Percentiles rank a stretch among this genome's conserved stretches.
phyloP scores from a whole-genome alignment of 1,284 basidiomycete species.

The Cutaneotrichosporon spelunceum region DNA sequence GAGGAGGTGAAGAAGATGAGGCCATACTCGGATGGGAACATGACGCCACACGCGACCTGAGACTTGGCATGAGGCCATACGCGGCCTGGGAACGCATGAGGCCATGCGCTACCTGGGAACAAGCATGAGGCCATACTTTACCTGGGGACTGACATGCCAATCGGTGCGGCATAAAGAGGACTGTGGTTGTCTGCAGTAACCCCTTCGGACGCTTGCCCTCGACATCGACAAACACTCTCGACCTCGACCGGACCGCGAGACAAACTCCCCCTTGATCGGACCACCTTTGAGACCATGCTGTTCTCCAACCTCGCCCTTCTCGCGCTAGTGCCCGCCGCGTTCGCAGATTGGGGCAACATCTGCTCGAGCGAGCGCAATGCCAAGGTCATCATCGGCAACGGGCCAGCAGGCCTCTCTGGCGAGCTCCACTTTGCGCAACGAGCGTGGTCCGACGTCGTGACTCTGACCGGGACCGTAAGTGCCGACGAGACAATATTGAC shows the following conservation, averaged over 20 bases:
- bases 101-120: neutral
- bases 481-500: neutral
- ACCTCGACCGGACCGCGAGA: no score
- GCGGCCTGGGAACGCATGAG: neutral
- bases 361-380: slow-evolving; percentile 2
- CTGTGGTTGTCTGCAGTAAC: neutral
- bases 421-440: neutral
- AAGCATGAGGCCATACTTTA: neutral
- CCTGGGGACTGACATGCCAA: neutral
- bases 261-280: no score
- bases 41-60: neutral
- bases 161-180: neutral
- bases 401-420: neutral
- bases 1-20: neutral
- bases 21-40: neutral
- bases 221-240: neutral
- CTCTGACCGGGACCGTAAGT: neutral
- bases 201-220: no score
- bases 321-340: neutral
- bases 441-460: neutral
- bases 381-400: neutral
- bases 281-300: no score
- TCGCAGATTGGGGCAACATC: neutral
- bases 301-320: slow-evolving; percentile 2
- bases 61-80: no score